Evolutionary conservation across 2,329 filamentous ascomycete genomes (phyloP).

Genomic region (Bisporella sp.): DNA sequence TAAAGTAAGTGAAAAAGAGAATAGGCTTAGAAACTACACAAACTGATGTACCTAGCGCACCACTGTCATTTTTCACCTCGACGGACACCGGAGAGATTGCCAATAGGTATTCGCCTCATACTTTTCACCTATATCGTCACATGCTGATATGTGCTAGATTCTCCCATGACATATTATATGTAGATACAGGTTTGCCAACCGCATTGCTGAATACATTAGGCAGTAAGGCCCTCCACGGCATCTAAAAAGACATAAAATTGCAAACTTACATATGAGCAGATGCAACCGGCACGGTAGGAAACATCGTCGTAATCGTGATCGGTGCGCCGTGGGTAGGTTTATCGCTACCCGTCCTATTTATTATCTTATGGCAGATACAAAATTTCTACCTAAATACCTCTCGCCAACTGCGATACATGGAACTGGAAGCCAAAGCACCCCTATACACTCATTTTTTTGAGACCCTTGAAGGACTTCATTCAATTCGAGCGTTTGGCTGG

Average conservation of each 20-base stretch:
- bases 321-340: neutral
- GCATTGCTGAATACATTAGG: neutral
- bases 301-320: neutral
- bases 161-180: neutral
- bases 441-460: conserved; percentile 52
- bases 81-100: too few relatives aligned
- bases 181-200: neutral
- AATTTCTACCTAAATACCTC: conserved; percentile 53
- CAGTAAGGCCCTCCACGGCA: neutral
- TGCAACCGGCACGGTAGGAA: neutral
- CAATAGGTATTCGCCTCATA: too few relatives aligned
- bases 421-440: conserved; percentile 54
- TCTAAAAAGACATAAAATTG: neutral
- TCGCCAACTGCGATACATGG: conserved; percentile 50
- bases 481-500: conserved; percentile 46
- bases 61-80: too few relatives aligned
- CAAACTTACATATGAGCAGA: neutral
- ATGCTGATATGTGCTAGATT: neutral
- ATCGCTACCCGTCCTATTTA: neutral
- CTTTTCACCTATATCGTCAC: conserved; percentile 14
- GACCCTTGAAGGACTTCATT: conserved; percentile 43
- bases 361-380: conserved; percentile 40
- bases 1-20: too few relatives aligned
- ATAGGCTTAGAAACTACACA: too few relatives aligned
- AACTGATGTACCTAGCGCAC: too few relatives aligned